These are phyloP conservation scores for Globisporangium camurandrum DNA, from an alignment of 352 stramenopile species.

Conservation along the genomic window DNA sequence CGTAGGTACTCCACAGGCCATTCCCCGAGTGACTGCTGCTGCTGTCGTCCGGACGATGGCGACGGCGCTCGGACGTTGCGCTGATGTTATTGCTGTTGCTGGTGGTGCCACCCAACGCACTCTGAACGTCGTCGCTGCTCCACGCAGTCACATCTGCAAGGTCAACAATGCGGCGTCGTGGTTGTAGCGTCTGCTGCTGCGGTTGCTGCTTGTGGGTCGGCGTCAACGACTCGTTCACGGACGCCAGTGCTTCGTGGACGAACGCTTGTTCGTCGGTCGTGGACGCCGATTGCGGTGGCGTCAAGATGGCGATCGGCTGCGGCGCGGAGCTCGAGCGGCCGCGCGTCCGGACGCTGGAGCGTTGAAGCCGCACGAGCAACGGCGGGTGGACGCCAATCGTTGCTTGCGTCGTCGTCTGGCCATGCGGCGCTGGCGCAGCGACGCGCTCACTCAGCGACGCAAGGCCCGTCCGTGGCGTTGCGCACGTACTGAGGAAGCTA, in stretches of 20 bases:
- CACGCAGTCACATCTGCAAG: slow-evolving; percentile 47
- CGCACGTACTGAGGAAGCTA: slow-evolving; percentile 36
- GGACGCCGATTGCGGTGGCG: background rate
- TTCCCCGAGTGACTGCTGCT: slow-evolving; percentile 33
- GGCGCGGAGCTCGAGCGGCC: slow-evolving; percentile 54
- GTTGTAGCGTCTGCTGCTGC: too few species aligned
- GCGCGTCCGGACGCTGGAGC: slow-evolving; percentile 20
- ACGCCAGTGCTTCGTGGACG: slow-evolving; percentile 13
- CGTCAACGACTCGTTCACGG: background rate
- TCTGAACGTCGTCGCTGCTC: slow-evolving; percentile 9
- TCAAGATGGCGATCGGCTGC: slow-evolving; percentile 20
- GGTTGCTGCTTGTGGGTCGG: too few species aligned
- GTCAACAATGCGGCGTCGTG: slow-evolving; percentile 32
- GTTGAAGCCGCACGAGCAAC: slow-evolving; percentile 6
- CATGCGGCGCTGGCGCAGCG: slow-evolving; percentile 19
- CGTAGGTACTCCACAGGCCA: slow-evolving; percentile 37
- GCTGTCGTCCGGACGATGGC: slow-evolving; percentile 33
- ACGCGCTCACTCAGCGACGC: slow-evolving; percentile 62
- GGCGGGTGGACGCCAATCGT: slow-evolving; percentile 9
- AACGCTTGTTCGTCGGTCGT: slow-evolving; percentile 15
- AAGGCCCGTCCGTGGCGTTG: slow-evolving; percentile 59
- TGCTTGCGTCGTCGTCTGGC: background rate
- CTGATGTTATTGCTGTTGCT: background rate
- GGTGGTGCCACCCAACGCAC: slow-evolving; percentile 13
- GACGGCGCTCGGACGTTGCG: slow-evolving; percentile 15